Percentiles rank a stretch among this genome's conserved stretches.
phyloP scores from a whole-genome alignment of 2,329 filamentous ascomycete genomes.

The Penicillium sp. region DNA sequence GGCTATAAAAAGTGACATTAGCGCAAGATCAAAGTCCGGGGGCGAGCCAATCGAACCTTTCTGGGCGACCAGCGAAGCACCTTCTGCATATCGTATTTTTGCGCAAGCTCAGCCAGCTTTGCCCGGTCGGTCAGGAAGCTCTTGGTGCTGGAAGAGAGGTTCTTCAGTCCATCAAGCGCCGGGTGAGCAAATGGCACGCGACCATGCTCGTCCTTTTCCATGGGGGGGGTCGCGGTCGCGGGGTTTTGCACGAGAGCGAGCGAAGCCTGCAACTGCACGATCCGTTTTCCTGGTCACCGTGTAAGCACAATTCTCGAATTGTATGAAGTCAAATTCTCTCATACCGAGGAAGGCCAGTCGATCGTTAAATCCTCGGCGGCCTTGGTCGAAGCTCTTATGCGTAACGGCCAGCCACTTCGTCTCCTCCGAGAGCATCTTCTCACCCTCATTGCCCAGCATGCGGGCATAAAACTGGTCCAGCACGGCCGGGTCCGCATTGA shows the following conservation, averaged over 20 bases:
- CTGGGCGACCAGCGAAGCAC: slow-evolving; percentile 88
- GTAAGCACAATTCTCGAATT: neutral
- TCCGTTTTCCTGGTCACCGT: slow-evolving; percentile 55
- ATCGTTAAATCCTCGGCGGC: slow-evolving; percentile 90
- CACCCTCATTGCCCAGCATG: slow-evolving; percentile 71
- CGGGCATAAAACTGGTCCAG: slow-evolving; percentile 75
- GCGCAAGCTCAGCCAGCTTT: slow-evolving; percentile 66
- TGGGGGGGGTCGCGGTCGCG: slow-evolving; percentile 29
- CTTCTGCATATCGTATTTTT: slow-evolving; percentile 66
- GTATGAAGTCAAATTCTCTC: slow-evolving; percentile 10
- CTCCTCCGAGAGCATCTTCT: slow-evolving; percentile 78
- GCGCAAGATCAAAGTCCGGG: slow-evolving; percentile 4
- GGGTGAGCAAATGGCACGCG: slow-evolving; percentile 68
- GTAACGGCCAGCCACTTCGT: slow-evolving; percentile 96
- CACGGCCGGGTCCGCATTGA: slow-evolving; percentile 72
- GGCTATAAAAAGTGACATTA: slow-evolving; percentile 44
- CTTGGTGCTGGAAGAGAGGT: slow-evolving; percentile 63
- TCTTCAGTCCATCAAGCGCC: slow-evolving; percentile 69
- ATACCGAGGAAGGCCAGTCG: slow-evolving; percentile 83
- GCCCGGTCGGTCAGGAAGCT: slow-evolving; percentile 61
- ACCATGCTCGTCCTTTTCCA: slow-evolving; percentile 51
- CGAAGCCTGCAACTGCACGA: slow-evolving; percentile 64
- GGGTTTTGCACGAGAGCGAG: slow-evolving; percentile 58
- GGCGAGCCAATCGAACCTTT: slow-evolving; percentile 57
- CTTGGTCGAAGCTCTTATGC: slow-evolving; percentile 98